These are phyloP conservation scores for Paratinospora sagittata DNA, from an alignment of 164 flowering plant species.

Conservation along the genomic window DNA sequence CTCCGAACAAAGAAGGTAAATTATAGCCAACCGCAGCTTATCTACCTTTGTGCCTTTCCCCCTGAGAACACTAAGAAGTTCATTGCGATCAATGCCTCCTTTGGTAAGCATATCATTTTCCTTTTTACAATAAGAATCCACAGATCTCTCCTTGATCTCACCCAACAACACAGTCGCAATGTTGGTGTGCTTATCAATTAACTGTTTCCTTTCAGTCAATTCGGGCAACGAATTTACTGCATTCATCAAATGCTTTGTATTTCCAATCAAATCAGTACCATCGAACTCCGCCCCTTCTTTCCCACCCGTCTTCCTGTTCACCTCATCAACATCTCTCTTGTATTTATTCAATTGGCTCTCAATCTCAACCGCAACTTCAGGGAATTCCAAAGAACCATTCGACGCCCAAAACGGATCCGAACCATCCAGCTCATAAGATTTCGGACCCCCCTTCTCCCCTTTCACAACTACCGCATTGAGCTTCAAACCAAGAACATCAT, in stretches of 20 bases:
- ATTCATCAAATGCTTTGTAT: slow-evolving; percentile 94
- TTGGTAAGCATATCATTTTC: slow-evolving; percentile 84
- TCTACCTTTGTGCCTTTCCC: slow-evolving; percentile 85
- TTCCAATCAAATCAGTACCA: slow-evolving; percentile 87
- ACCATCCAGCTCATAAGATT: slow-evolving; percentile 71
- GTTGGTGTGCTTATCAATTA: slow-evolving; percentile 94
- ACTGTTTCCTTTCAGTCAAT: slow-evolving; percentile 89
- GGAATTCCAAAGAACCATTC: slow-evolving; percentile 76
- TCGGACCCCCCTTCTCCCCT: slow-evolving; percentile 82
- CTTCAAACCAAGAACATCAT: slow-evolving; percentile 88
- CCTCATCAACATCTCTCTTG: slow-evolving; percentile 95
- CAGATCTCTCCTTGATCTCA: slow-evolving; percentile 85
- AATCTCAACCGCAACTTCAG: slow-evolving; percentile 93
- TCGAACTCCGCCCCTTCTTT: slow-evolving; percentile 70
- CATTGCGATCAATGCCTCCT: slow-evolving; percentile 73
- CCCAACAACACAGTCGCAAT: slow-evolving; percentile 83
- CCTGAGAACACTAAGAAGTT: slow-evolving; percentile 61
- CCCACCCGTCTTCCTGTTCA: slow-evolving; percentile 82
- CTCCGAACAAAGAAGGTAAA: slow-evolving; percentile 75
- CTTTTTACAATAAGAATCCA: slow-evolving; percentile 79
- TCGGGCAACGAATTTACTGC: slow-evolving; percentile 96
- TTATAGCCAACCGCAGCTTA: slow-evolving; percentile 83
- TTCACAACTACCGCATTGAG: slow-evolving; percentile 72
- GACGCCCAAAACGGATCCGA: slow-evolving; percentile 82
- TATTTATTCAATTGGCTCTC: slow-evolving; percentile 85